Evolutionary conservation across 2,329 filamentous ascomycete species (phyloP).

Genomic region (Massarina eburnea): DNA sequence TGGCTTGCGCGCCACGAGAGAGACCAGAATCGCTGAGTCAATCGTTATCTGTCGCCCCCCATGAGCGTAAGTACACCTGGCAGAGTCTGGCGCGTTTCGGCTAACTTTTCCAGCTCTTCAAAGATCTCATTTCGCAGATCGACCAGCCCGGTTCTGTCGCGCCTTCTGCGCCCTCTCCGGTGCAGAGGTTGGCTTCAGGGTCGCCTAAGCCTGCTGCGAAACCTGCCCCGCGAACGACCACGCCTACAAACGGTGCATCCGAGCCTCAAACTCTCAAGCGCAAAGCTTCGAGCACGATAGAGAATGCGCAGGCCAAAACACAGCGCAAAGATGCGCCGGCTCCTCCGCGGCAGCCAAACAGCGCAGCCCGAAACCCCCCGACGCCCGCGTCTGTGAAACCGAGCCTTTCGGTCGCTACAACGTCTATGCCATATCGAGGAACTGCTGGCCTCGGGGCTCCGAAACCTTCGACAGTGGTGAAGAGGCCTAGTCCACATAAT

Average conservation of each 20-base stretch:
- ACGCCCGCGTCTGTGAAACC: constrained; percentile 25
- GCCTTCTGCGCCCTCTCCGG: constrained; percentile 21
- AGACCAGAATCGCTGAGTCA: constrained; percentile 43
- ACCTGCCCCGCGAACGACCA: constrained; percentile 31
- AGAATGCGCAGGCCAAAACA: constrained; percentile 32
- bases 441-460: constrained; percentile 35
- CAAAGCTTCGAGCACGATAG: constrained; percentile 42
- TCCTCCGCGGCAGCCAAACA: constrained; percentile 26
- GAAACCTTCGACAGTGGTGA: constrained; percentile 23
- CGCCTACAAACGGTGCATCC: constrained; percentile 28
- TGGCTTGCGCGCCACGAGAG: constrained; percentile 35
- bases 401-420: constrained; percentile 20
- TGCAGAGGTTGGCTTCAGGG: constrained; percentile 23
- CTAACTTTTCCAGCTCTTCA: constrained; percentile 27
- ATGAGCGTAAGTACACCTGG: constrained; percentile 41
- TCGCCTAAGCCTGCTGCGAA: constrained; percentile 33
- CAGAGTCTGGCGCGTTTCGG: not conserved
- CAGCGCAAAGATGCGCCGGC: constrained; percentile 34
- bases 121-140: constrained; percentile 43
- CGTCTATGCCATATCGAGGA: constrained; percentile 40
- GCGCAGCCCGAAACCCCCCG: constrained; percentile 26
- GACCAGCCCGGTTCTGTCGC: constrained; percentile 30
- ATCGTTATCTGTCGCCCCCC: constrained; percentile 30
- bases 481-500: constrained; percentile 24
- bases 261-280: constrained; percentile 43